These are phyloP conservation scores for Amanita jacksonii DNA, from an alignment of 768 basidiomycete genomes.

Conservation along the genomic window DNA sequence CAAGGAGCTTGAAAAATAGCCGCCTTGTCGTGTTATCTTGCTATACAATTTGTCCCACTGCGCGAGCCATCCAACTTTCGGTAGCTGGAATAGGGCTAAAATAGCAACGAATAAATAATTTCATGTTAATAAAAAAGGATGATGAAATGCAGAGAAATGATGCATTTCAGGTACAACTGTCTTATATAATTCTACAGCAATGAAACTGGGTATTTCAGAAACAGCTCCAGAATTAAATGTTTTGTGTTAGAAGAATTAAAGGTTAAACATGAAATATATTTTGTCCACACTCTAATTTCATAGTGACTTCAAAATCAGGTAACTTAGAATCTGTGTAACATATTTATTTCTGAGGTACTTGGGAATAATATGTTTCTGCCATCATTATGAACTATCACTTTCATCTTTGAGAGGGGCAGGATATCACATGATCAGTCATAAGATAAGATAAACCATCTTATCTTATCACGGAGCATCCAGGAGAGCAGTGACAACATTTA, in stretches of 20 bases:
- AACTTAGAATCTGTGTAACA: constrained; percentile 1
- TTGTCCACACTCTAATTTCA: background rate
- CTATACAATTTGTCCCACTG: no score
- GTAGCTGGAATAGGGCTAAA: background rate
- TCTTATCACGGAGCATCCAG: no score
- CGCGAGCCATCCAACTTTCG: no score
- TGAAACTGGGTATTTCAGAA: background rate
- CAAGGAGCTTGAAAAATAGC: no score
- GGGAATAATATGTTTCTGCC: constrained; percentile 2
- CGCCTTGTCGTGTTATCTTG: no score
- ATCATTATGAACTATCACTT: no score
- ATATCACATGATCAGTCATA: no score
- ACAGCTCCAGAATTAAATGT: background rate
- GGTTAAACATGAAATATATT: background rate
- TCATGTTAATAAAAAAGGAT: no score
- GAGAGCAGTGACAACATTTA: no score
- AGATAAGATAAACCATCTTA: no score
- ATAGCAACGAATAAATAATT: background rate
- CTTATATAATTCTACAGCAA: background rate
- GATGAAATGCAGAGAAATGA: no score
- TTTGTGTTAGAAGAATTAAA: constrained; percentile 2
- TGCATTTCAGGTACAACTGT: constrained; percentile 1
- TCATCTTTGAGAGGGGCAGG: no score
- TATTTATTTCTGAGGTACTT: constrained; percentile 2
- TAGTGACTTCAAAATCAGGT: constrained; percentile 2